phyloP scores from a whole-genome alignment of 2,329 filamentous ascomycete species.

The Colletotrichum godetiae region DNA sequence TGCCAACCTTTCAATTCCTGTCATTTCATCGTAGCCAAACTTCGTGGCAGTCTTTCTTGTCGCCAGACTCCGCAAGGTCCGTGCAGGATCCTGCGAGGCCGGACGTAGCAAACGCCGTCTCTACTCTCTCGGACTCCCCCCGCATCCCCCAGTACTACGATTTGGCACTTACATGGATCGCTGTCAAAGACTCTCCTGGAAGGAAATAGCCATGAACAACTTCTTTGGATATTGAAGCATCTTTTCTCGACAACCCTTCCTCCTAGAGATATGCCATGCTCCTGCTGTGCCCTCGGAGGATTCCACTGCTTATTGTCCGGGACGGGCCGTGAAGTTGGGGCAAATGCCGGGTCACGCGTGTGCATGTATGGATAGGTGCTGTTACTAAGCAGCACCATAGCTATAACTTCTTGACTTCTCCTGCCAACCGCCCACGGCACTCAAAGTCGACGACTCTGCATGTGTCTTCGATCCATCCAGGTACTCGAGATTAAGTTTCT shows the following conservation, averaged over 20 bases:
- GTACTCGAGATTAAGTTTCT: neutral
- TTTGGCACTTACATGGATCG: neutral
- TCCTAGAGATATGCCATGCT: neutral
- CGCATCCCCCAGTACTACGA: neutral
- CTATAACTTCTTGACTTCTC: neutral
- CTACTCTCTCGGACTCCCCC: neutral
- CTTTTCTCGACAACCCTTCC: neutral
- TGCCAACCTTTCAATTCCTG: neutral
- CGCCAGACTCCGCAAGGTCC: neutral
- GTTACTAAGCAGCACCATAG: neutral
- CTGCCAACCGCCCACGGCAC: neutral
- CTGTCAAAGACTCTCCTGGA: neutral
- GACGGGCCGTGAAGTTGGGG: neutral
- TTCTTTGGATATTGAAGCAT: neutral
- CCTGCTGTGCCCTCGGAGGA: neutral
- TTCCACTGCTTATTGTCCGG: neutral
- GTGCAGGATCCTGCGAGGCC: neutral
- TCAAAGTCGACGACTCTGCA: neutral
- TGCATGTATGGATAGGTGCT: neutral
- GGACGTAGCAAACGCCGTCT: neutral
- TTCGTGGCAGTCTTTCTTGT: too few species aligned
- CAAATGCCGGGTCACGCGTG: neutral
- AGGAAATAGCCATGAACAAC: neutral
- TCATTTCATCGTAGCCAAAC: too few species aligned
- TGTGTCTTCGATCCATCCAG: neutral